These are phyloP conservation scores for Excoecaria cochinchinensis DNA, from an alignment of 345 rosid genomes.

Conservation along the genomic window DNA sequence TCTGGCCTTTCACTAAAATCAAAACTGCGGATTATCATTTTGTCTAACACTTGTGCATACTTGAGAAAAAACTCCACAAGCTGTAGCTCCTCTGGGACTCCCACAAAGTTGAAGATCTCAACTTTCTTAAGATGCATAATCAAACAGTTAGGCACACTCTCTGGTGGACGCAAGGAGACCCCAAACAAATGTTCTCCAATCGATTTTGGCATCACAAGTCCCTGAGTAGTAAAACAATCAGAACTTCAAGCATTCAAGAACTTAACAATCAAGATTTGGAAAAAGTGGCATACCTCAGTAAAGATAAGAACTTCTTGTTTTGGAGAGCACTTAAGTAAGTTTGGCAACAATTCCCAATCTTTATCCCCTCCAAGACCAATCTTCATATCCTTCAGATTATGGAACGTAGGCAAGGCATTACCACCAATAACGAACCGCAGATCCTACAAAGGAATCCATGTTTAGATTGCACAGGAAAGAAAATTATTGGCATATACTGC, in stretches of 20 bases:
- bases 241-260: not conserved
- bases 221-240: not conserved
- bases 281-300: constrained; percentile 4
- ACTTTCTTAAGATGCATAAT: not conserved
- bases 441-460: too few relatives aligned
- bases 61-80: not conserved
- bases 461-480: not conserved
- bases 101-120: not conserved
- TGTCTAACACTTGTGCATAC: not conserved
- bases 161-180: not conserved
- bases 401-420: not conserved
- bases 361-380: not conserved
- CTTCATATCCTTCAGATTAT: not conserved
- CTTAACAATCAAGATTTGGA: too few relatives aligned
- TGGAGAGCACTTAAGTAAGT: constrained; percentile 4
- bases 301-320: not conserved
- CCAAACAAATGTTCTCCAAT: not conserved
- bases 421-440: not conserved
- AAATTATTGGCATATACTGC: too few relatives aligned
- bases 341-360: too few relatives aligned
- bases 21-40: too few relatives aligned
- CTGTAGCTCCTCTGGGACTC: not conserved
- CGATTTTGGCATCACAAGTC: not conserved
- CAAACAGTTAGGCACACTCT: not conserved
- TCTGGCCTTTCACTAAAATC: too few relatives aligned